A percentile compares a stretch with the other conserved stretches of the same genome.
phyloP scores from a whole-genome alignment of 306 rosid species.

The Fragaria vesca region DNA sequence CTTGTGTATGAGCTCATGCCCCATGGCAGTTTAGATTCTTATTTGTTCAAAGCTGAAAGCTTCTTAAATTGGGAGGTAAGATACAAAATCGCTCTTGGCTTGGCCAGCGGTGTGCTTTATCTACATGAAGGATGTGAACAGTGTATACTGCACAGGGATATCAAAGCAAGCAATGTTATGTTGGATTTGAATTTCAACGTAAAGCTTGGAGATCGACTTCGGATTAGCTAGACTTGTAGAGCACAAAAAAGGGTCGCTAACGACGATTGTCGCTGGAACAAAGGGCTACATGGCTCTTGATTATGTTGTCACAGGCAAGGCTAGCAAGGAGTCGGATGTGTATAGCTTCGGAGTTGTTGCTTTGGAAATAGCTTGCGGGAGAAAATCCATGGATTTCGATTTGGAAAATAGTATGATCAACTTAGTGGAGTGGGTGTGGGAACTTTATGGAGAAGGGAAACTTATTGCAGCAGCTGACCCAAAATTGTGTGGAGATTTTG shows the following conservation, averaged over 20 bases:
- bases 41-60: neutral
- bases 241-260: neutral
- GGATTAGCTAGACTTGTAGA: neutral
- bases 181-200: neutral
- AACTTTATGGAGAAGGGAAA: neutral
- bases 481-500: neutral
- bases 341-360: no score
- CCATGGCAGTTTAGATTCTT: neutral
- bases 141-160: neutral
- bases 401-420: neutral
- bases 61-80: neutral
- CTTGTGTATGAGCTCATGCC: neutral
- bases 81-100: constrained; percentile 13
- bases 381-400: neutral
- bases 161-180: neutral
- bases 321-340: neutral
- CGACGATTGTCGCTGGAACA: constrained; percentile 2
- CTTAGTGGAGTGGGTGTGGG: constrained; percentile 1
- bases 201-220: neutral
- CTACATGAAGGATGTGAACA: neutral
- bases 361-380: neutral
- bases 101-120: neutral
- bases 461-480: neutral
- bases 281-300: neutral
- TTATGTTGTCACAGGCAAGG: neutral